Conservation (phyloP, 139 green algal species). For the Axilococcus clingmanii region DNA sequence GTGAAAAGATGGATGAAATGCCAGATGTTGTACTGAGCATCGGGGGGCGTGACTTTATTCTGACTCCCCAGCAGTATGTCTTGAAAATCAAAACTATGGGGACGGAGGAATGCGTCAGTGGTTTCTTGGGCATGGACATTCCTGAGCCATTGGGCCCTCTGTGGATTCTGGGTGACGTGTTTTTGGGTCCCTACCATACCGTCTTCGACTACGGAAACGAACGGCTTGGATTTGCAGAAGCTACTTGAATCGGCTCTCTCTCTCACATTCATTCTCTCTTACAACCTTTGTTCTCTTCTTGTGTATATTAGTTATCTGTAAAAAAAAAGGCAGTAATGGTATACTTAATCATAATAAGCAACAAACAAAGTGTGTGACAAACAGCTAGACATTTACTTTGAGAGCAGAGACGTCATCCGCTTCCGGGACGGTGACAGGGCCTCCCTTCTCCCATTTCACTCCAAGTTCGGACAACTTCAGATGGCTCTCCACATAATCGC, state of each 20-base stretch:
- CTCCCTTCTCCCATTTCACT: conserved; percentile 45
- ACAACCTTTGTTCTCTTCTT: neutral
- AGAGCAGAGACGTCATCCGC: too few species aligned
- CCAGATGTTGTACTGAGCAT: conserved; percentile 76
- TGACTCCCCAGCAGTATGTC: conserved; percentile 83
- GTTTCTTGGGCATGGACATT: conserved; percentile 95
- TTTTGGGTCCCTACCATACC: conserved; percentile 92
- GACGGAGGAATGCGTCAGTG: conserved; percentile 81
- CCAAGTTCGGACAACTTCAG: conserved; percentile 81
- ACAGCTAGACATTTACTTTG: too few species aligned
- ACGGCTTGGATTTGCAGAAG: conserved; percentile 83
- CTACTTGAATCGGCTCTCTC: conserved; percentile 20
- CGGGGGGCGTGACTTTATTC: conserved; percentile 56
- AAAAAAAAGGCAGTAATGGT: conserved; percentile 1
- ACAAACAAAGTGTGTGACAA: too few species aligned
- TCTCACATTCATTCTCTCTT: neutral
- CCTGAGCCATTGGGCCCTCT: conserved; percentile 68
- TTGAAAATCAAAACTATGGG: conserved; percentile 50
- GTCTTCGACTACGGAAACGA: conserved; percentile 86
- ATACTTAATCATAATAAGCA: too few species aligned
- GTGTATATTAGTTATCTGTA: neutral
- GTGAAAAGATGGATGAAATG: conserved; percentile 58
- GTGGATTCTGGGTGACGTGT: conserved; percentile 96
- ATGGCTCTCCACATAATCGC: conserved; percentile 65
- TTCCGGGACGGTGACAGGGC: too few species aligned